A percentile compares a stretch with the other conserved stretches of the same genome.
These are phyloP conservation scores for Paramyrothecium sp. DNA, from an alignment of 2,329 filamentous ascomycete genomes.

Conservation along the genomic window DNA sequence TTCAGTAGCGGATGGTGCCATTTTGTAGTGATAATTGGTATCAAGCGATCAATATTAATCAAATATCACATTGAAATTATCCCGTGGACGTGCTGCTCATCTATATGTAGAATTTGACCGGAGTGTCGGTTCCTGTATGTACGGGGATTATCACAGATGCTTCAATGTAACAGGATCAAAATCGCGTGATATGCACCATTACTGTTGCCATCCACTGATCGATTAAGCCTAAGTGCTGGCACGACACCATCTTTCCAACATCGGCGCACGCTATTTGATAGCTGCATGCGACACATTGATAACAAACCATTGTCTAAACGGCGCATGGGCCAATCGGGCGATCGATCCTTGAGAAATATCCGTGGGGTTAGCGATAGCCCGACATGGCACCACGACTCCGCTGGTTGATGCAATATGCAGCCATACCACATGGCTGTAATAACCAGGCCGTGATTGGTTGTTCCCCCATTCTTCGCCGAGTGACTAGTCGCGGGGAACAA, in stretches of 20 bases:
- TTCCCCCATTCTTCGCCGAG: too few species aligned
- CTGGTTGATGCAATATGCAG: background rate
- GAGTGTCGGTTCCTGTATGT: background rate
- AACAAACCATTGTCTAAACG: background rate
- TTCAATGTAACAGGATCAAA: background rate
- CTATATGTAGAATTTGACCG: background rate
- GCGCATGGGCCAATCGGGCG: background rate
- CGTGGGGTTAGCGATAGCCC: background rate
- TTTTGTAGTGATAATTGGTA: background rate
- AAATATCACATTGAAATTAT: background rate
- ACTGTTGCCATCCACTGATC: background rate
- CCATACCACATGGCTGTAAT: background rate
- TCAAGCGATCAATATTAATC: too few species aligned
- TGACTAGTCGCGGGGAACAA: background rate
- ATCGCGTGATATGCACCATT: background rate
- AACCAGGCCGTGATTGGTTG: background rate
- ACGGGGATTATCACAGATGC: background rate
- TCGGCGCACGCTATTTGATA: background rate
- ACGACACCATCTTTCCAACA: background rate
- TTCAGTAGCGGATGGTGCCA: background rate
- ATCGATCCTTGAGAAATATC: background rate
- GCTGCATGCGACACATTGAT: background rate
- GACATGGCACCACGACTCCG: background rate
- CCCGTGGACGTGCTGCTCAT: background rate
- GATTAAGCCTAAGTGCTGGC: background rate